Base-by-base conservation (phyloP, 495 filamentous ascomycete species). In the Thermothielavioides terrestris region DNA sequence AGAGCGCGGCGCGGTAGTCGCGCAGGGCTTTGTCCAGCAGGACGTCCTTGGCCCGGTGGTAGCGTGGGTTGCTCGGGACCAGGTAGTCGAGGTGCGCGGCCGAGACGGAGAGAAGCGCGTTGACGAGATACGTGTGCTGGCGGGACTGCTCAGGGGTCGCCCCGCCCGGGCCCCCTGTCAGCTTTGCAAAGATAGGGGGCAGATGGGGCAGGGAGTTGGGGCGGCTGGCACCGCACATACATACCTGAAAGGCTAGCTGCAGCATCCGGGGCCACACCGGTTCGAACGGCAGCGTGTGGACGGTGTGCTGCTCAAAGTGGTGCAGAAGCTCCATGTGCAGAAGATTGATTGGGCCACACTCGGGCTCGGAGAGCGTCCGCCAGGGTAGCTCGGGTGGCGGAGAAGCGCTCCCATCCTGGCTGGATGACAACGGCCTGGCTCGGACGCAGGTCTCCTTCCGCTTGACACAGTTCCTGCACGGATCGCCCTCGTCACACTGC, bases 301-400 rank as follows among this genome's bases (percentile, higher is more conserved):
- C 42, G 35, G 52, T 61, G 18, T 50, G 34, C 14, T 35, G 50
- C 42, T 59, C 49, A 42, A 64, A 64, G 48, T 61, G 58, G 46
- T 61, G 57, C 39, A 64, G 53, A 12, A 64, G 40, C 26, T 64
- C 61, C 50, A 64, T 50, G 25, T 64, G 61, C 14, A 64, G 47
- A 7, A 63, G 37, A 26, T 63, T 63, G 46, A 61, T 40, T 25
- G 50, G 51, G 1, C 40, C 30, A 15, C 36, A 30, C 2, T 53
- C 57, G n/a, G 42, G 30, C 25, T 36, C 53, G 12, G 31, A 30
- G 14, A 46, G 31, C 17, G 20, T 36, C 2, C 14, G 22, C 47
- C 51, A 51, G 37, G 38, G 28, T 27, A 53, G 23, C 22, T 38
- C 34, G 26, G 28, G 50, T 4, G 45, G 32, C 15, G 34, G 45